Evolutionary conservation across 2,329 filamentous ascomycete species (phyloP).

Genomic region (Calonectria honghensis): DNA sequence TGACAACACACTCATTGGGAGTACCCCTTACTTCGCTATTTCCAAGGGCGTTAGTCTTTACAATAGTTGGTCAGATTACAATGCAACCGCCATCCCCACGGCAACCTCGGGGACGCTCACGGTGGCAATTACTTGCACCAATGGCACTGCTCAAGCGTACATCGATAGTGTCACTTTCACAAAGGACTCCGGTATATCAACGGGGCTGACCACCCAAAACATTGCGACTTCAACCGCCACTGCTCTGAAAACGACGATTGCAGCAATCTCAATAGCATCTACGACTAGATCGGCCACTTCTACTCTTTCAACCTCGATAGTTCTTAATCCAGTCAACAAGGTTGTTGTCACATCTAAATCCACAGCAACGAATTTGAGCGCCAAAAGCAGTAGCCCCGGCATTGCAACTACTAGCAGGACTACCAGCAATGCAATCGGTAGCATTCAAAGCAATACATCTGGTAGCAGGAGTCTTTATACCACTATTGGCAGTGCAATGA

Average conservation of each 20-base stretch:
- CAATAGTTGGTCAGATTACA: conserved; percentile 13
- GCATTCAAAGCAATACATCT: not conserved
- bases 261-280: not conserved
- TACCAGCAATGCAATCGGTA: not conserved
- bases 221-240: not conserved
- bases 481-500: not conserved
- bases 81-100: not conserved
- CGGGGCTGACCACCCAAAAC: not conserved
- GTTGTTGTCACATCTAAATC: not conserved
- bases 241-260: not conserved
- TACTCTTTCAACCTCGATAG: not conserved
- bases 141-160: conserved; percentile 2
- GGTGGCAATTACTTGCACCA: not conserved
- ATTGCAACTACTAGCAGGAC: not conserved
- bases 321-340: not conserved
- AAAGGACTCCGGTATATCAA: not conserved
- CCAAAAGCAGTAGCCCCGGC: not conserved
- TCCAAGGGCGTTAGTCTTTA: not conserved
- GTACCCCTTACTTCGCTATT: not conserved
- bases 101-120: not conserved
- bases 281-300: not conserved
- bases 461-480: not conserved
- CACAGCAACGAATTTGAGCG: not conserved
- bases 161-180: not conserved
- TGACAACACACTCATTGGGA: not conserved